phyloP scores from a whole-genome alignment of 148 eudicot species.

The Heliosperma pusillum region DNA sequence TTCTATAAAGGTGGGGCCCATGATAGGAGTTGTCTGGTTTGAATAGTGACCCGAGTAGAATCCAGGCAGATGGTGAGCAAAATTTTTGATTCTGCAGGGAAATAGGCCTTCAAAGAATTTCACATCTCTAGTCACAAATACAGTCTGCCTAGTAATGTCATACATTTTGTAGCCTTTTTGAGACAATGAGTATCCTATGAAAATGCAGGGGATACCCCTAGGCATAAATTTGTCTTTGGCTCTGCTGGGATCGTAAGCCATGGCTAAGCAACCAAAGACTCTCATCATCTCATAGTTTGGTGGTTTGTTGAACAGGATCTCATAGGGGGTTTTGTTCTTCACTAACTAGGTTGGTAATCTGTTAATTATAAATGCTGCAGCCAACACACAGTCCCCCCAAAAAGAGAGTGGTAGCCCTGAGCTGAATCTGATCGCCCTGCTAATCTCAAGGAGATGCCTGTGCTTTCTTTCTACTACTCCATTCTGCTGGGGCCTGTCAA shows the following conservation, averaged over 20 bases:
- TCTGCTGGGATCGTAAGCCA: background rate
- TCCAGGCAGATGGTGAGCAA: background rate
- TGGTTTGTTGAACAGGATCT: background rate
- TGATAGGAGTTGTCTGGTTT: too few species aligned
- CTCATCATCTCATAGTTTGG: background rate
- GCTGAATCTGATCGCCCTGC: background rate
- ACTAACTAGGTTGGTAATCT: background rate
- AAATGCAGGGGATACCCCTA: background rate
- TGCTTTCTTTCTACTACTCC: background rate
- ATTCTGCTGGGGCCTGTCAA: constrained; percentile 7
- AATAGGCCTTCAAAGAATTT: background rate
- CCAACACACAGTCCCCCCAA: too few species aligned
- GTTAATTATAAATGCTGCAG: background rate
- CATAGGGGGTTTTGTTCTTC: background rate
- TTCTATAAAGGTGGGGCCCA: too few species aligned
- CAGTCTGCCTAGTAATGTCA: background rate
- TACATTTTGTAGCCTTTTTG: background rate
- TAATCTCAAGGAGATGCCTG: background rate
- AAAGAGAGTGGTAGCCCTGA: background rate
- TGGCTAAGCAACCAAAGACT: too few species aligned
- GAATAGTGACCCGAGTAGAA: background rate
- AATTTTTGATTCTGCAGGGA: background rate
- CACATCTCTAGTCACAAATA: background rate
- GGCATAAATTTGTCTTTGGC: background rate
- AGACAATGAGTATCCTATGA: background rate